Percentiles rank a stretch among this genome's conserved stretches.
Conservation (phyloP, 1,139 yeast species). For the Scheffersomyces illinoinensis region DNA sequence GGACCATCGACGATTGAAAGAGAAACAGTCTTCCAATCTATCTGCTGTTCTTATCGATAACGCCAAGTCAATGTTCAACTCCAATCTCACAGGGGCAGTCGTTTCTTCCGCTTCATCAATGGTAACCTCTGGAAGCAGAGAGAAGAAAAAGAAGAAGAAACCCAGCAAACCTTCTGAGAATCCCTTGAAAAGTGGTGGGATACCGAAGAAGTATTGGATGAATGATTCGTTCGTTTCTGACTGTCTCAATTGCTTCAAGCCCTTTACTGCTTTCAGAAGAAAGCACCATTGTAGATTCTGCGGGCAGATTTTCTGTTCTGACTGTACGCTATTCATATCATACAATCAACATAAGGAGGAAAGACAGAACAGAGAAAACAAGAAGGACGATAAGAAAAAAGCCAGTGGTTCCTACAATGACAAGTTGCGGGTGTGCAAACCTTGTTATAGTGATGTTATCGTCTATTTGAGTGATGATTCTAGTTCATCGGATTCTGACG, state of each 20-base stretch:
- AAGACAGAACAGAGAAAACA: conserved; percentile 15
- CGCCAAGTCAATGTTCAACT: conserved; percentile 38
- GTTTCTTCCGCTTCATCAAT: conserved; percentile 36
- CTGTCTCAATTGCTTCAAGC: conserved; percentile 73
- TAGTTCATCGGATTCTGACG: conserved; percentile 19
- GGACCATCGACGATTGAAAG: conserved; percentile 20
- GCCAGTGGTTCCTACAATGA: conserved; percentile 49
- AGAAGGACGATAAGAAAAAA: conserved; percentile 2
- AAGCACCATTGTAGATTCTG: conserved; percentile 95
- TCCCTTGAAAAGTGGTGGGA: conserved; percentile 49
- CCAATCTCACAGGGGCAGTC: conserved; percentile 27
- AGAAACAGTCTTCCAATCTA: conserved; percentile 32
- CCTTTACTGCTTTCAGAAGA: conserved; percentile 77
- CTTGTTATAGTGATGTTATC: conserved; percentile 72
- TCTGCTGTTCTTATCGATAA: conserved; percentile 39
- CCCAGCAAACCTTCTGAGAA: conserved; percentile 44
- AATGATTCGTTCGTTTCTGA: conserved; percentile 83
- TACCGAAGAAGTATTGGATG: conserved; percentile 85
- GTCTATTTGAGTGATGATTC: conserved; percentile 68
- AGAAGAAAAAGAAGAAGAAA: conserved; percentile 20
- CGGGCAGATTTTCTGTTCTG: conserved; percentile 90
- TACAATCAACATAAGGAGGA: conserved; percentile 66
- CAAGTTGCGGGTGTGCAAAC: conserved; percentile 74
- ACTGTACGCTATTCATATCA: conserved; percentile 78
- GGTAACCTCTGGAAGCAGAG: conserved; percentile 14